Conservation (phyloP, 441 rosid genomes). For the Jatropha podagrica region DNA sequence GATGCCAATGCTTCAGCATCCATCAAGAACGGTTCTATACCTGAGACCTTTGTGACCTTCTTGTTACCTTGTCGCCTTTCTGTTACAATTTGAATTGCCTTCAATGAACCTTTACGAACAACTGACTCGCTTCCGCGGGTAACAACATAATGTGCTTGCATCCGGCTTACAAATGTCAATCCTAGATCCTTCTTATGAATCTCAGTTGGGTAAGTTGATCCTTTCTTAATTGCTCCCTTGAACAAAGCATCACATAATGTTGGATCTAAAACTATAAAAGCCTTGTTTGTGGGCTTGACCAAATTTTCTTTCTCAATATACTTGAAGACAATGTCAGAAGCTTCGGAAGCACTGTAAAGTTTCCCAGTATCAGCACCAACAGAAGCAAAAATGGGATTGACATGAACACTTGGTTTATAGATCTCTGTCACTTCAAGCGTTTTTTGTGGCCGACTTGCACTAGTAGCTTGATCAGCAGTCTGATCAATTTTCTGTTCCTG, state of each 20-base stretch:
- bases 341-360: constrained; percentile 79
- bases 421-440: constrained; percentile 74
- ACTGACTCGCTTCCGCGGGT: constrained; percentile 70
- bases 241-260: constrained; percentile 76
- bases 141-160: constrained; percentile 82
- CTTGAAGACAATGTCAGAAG: constrained; percentile 72
- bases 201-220: constrained; percentile 82
- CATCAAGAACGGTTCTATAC: constrained; percentile 74
- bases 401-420: constrained; percentile 83
- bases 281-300: constrained; percentile 67
- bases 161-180: constrained; percentile 61
- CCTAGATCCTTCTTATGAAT: constrained; percentile 85
- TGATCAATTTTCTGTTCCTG: constrained; percentile 49
- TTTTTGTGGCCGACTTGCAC: constrained; percentile 44
- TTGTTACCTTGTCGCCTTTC: constrained; percentile 95
- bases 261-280: constrained; percentile 75
- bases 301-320: constrained; percentile 79
- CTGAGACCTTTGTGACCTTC: constrained; percentile 79
- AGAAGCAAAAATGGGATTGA: constrained; percentile 70
- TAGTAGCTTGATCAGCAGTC: constrained; percentile 39
- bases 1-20: constrained; percentile 88
- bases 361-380: constrained; percentile 75
- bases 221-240: constrained; percentile 95
- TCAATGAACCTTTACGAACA: constrained; percentile 78
- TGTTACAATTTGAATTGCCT: constrained; percentile 79